Percentiles rank a stretch among this genome's conserved stretches.
These are phyloP conservation scores for Metschnikowia shivogae DNA, from an alignment of 805 yeast species.

Conservation along the genomic window DNA sequence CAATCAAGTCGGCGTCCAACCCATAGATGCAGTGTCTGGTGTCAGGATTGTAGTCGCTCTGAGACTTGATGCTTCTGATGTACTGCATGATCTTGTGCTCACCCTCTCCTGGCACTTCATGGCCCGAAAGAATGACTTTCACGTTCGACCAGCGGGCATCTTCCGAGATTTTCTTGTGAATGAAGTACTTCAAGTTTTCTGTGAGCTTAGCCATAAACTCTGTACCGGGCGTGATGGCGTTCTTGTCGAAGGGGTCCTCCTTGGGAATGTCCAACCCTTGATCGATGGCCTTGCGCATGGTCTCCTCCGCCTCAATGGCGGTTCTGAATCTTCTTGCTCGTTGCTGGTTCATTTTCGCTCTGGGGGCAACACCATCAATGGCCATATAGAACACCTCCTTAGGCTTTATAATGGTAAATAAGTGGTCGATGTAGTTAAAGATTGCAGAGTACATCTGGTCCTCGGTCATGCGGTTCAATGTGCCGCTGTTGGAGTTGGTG, in stretches of 20 bases:
- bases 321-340: slow-evolving; percentile 93
- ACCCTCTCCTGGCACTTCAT: slow-evolving; percentile 98
- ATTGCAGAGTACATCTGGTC: slow-evolving; percentile 92
- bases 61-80: slow-evolving; percentile 75
- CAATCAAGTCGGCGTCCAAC: slow-evolving; percentile 91
- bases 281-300: slow-evolving; percentile 65
- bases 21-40: slow-evolving; percentile 93
- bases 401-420: slow-evolving; percentile 85
- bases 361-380: slow-evolving; percentile 97
- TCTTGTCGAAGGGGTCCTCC: slow-evolving; percentile 85
- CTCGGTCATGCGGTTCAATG: slow-evolving; percentile 66
- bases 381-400: slow-evolving; percentile 89
- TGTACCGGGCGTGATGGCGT: slow-evolving; percentile 94
- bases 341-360: slow-evolving; percentile 98
- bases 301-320: slow-evolving; percentile 87
- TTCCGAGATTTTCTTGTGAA: slow-evolving; percentile 80
- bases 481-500: slow-evolving; percentile 72
- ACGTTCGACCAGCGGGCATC: slow-evolving; percentile 84
- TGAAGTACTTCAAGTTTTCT: slow-evolving; percentile 74
- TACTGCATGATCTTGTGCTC: slow-evolving; percentile 96
- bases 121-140: slow-evolving; percentile 79
- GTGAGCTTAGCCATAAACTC: slow-evolving; percentile 92
- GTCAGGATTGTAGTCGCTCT: slow-evolving; percentile 68
- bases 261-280: slow-evolving; percentile 74
- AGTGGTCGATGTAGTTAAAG: slow-evolving; percentile 89